Evolutionary conservation across 2,329 filamentous ascomycete species (phyloP).

Genomic region (Chrysoporthe deuterocubensis): DNA sequence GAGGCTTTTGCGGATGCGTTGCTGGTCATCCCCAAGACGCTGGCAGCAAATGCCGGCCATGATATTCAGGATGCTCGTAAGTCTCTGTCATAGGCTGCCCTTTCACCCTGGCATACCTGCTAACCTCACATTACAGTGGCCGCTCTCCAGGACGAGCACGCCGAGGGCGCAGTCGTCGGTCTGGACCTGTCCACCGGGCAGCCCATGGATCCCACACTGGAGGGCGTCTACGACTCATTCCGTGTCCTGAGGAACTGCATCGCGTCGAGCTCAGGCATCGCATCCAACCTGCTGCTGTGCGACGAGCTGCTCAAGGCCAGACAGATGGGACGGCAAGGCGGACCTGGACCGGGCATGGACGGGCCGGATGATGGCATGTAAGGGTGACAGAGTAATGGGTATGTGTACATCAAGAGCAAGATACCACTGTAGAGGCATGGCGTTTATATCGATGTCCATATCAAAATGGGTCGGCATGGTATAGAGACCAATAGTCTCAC

Average conservation of each 20-base stretch:
- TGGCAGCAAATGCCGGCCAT: slow-evolving; percentile 93
- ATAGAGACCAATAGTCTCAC: slow-evolving; percentile 7
- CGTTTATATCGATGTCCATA: slow-evolving; percentile 27
- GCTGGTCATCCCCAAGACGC: slow-evolving; percentile 93
- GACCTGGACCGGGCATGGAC: slow-evolving; percentile 68
- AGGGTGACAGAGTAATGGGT: neutral
- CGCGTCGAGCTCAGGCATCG: slow-evolving; percentile 92
- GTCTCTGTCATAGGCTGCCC: slow-evolving; percentile 41
- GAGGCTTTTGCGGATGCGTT: slow-evolving; percentile 94
- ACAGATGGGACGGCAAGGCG: slow-evolving; percentile 79
- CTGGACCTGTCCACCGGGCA: slow-evolving; percentile 85
- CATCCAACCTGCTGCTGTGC: slow-evolving; percentile 91
- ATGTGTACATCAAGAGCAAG: slow-evolving; percentile 29
- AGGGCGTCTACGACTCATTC: slow-evolving; percentile 95
- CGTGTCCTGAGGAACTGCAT: slow-evolving; percentile 91
- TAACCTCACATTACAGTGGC: slow-evolving; percentile 65
- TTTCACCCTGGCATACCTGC: slow-evolving; percentile 17
- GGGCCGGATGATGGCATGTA: slow-evolving; percentile 51
- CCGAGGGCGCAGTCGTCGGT: slow-evolving; percentile 83
- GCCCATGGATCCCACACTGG: slow-evolving; percentile 92
- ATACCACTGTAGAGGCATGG: slow-evolving; percentile 43
- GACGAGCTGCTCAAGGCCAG: slow-evolving; percentile 97
- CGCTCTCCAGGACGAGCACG: slow-evolving; percentile 81
- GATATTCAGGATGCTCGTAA: slow-evolving; percentile 94
- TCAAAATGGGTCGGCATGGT: slow-evolving; percentile 10